Evolutionary conservation across 306 rosid species (phyloP), one percentile per base, ranked within the genome.

Genomic region (Castanea mollissima): DNA sequence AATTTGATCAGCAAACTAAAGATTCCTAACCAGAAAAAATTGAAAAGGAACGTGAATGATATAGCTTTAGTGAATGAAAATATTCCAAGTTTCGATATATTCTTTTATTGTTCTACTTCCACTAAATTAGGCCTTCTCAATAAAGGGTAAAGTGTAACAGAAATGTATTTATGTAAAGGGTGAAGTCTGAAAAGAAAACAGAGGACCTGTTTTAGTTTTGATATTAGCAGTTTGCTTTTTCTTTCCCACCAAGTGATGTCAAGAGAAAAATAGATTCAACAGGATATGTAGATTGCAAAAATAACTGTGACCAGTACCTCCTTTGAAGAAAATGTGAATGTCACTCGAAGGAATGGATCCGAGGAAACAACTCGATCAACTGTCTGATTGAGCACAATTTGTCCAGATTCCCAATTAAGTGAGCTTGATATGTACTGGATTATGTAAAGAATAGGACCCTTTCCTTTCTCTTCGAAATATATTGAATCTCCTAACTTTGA

Each of bases 401-500:
- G 49, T 11, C 94, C 97, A 10, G 94, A 82, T 80, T 81, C 82
- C 99, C 99, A 95, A 55, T 85, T 78, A 79, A 95, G 91, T 1
- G 87, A 78, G 76, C 97, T 95, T 77, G 99, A 83, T 85, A 95
- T 89, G 21, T 90, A 92, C 89, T 92, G 98, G 79, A 90, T 86
- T 70, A 95, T 77, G 79, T 91, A 95, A 21, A 95, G 94, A 51
- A 82, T 27, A 56, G 93, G 97, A 57, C 54, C 58, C 38, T 79
- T 69, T 55, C 82, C 88, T 59, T 72, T 84, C 82, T 91, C 95
- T 84, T 95, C 98, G 72, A 95, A 95, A 79, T 95, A 95, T 72
- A 95, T 92, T 34, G 98, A 88, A 88, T 92, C 98, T 20, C 97
- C 99, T 34, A 95, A 81, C 90, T 92, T 92, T 19, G 99, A 92